Conservation (phyloP, 768 basidiomycete species). For the Leucocoprinus leucothites region DNA sequence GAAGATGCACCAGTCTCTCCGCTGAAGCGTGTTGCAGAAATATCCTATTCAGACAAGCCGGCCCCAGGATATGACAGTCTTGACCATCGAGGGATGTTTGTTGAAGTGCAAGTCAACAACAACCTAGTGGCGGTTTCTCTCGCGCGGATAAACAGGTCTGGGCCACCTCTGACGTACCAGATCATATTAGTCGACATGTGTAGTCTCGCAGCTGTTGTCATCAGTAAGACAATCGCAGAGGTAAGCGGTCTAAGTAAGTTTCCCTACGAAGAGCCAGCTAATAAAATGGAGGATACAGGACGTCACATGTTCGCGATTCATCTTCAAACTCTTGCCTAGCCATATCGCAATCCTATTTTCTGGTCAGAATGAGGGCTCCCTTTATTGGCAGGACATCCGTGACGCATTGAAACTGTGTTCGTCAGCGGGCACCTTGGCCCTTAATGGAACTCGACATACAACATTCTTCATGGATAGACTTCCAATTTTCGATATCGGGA, state of each 20-base stretch:
- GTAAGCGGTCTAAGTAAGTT: no score
- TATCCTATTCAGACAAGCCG: neutral
- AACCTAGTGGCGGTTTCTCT: slow-evolving; percentile 8
- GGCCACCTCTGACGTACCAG: no score
- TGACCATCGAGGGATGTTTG: slow-evolving; percentile 6
- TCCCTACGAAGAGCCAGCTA: no score
- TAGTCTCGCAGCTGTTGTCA: no score
- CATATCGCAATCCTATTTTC: neutral
- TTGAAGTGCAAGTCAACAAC: slow-evolving; percentile 12
- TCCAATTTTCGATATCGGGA: neutral
- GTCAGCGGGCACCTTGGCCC: neutral
- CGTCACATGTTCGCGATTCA: neutral
- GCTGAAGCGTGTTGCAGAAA: neutral
- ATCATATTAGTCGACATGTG: no score
- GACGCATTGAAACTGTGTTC: neutral
- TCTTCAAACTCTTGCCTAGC: neutral
- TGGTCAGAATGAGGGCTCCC: neutral
- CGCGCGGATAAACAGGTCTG: neutral
- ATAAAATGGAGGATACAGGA: no score
- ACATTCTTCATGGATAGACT: neutral
- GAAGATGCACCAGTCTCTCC: neutral
- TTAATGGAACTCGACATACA: neutral
- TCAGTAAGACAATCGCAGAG: no score
- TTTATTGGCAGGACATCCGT: neutral
- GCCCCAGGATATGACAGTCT: neutral